These are phyloP conservation scores for Chernovozyma aurita DNA, from an alignment of 1,139 yeast genomes.

Conservation along the genomic window DNA sequence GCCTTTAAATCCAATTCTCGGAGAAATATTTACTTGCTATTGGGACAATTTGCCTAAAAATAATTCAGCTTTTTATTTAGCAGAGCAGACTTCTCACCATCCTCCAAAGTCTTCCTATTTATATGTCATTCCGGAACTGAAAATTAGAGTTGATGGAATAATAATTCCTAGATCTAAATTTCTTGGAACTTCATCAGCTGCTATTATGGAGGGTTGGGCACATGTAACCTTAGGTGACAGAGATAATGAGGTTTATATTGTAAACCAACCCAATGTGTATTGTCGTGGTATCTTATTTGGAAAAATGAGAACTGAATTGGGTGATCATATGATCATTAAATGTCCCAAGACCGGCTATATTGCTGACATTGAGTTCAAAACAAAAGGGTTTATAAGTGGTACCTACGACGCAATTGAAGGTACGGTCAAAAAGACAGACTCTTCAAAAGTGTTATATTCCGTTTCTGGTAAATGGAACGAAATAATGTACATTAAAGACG, in stretches of 20 bases:
- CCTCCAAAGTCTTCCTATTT: constrained; percentile 98
- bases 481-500: constrained; percentile 63
- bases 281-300: constrained; percentile 95
- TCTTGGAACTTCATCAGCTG: constrained; percentile 93
- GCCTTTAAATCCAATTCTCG: constrained; percentile 91
- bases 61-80: constrained; percentile 69
- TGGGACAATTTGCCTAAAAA: constrained; percentile 80
- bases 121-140: constrained; percentile 74
- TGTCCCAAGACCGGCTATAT: constrained; percentile 57
- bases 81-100: constrained; percentile 96
- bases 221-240: constrained; percentile 65
- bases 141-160: constrained; percentile 84
- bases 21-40: constrained; percentile 84
- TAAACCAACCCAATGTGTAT: constrained; percentile 92
- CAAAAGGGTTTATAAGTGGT: constrained; percentile 91
- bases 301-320: constrained; percentile 80
- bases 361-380: constrained; percentile 89
- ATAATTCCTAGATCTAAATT: constrained; percentile 84
- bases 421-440: constrained; percentile 46
- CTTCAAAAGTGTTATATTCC: constrained; percentile 56
- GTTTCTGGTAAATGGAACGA: constrained; percentile 94
- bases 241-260: constrained; percentile 62
- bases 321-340: constrained; percentile 79
- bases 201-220: constrained; percentile 91
- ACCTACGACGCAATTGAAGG: constrained; percentile 90